These are phyloP conservation scores for Annulohypoxylon maeteangense DNA, from an alignment of 495 filamentous ascomycete genomes.

Conservation along the genomic window DNA sequence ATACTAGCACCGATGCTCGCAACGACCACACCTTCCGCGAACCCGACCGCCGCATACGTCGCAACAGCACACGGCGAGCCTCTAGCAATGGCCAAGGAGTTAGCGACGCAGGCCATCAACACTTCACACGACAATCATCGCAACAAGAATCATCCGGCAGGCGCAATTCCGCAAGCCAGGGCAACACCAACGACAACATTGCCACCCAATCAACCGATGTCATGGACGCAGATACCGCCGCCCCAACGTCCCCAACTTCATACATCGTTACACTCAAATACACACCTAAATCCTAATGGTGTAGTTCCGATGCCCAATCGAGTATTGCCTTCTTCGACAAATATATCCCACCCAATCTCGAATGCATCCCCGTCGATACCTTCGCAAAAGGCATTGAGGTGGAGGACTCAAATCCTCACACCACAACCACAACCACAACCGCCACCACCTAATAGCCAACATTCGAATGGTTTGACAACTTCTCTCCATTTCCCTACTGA, in stretches of 20 bases:
- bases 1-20: background rate
- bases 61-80: background rate
- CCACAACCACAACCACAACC: background rate
- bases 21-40: background rate
- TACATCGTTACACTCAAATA: background rate
- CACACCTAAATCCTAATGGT: conserved; percentile 11
- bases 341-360: background rate
- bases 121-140: background rate
- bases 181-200: background rate
- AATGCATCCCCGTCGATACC: background rate
- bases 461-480: background rate
- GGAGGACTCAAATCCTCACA: too few relatives aligned
- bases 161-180: background rate
- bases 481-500: conserved; percentile 18
- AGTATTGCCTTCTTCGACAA: background rate
- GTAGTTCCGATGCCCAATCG: conserved; percentile 5
- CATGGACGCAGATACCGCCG: background rate
- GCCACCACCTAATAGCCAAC: background rate
- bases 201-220: background rate
- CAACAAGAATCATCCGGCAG: background rate
- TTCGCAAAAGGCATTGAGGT: conserved; percentile 7
- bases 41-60: background rate
- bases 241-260: background rate
- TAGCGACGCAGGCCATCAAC: background rate
- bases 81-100: background rate